Evolutionary conservation across 257 asterid genomes (phyloP).

Genomic region (Ilex aquifolium): DNA sequence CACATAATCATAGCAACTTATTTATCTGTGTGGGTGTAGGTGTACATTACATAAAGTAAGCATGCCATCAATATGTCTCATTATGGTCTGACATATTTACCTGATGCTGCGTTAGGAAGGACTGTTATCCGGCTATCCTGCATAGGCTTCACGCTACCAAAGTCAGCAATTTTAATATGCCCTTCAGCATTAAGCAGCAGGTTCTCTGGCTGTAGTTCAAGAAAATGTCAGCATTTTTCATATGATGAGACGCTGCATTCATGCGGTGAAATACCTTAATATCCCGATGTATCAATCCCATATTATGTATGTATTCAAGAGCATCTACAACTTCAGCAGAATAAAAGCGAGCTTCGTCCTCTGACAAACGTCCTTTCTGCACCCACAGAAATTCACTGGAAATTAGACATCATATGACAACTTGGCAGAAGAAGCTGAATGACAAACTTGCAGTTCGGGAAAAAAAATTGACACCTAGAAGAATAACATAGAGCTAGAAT

Average conservation of each 20-base stretch:
- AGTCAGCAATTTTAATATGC: constrained; percentile 96
- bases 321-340: constrained; percentile 98
- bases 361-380: constrained; percentile 92
- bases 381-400: constrained; percentile 21
- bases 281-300: constrained; percentile 97
- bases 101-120: constrained; percentile 97
- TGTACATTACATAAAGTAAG: too few relatives aligned
- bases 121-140: constrained; percentile 86
- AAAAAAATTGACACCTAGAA: background rate
- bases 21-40: too few relatives aligned
- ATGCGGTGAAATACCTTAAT: constrained; percentile 60
- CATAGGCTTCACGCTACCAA: constrained; percentile 99
- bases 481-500: background rate
- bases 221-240: constrained; percentile 28
- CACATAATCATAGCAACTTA: too few relatives aligned
- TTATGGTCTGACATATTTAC: constrained; percentile 27
- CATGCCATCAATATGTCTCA: background rate
- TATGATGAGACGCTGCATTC: constrained; percentile 8
- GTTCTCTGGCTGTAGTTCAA: constrained; percentile 82
- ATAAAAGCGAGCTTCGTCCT: constrained; percentile 87
- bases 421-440: background rate
- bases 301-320: constrained; percentile 91
- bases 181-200: constrained; percentile 89
- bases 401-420: constrained; percentile 9
- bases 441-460: background rate